Evolutionary conservation across 805 yeast genomes (phyloP).

Genomic region (Spathaspora arborariae): DNA sequence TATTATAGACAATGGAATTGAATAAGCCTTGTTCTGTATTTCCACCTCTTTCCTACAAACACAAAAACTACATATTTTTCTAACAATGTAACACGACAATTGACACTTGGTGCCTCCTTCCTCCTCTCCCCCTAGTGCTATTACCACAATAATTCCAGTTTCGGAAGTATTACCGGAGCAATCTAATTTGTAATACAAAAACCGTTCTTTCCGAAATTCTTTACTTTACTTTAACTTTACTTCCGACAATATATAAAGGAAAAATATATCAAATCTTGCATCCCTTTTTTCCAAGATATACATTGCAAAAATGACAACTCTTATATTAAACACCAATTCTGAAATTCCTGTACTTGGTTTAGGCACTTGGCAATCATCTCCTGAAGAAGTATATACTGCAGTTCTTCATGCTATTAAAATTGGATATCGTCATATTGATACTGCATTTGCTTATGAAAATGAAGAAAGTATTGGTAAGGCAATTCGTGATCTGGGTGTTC

Average conservation of each 20-base stretch:
- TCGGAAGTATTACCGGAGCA: background rate
- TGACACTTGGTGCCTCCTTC: no score
- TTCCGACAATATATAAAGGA: background rate
- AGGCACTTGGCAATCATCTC: slow-evolving; percentile 66
- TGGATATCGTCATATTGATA: slow-evolving; percentile 74
- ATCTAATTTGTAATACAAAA: background rate
- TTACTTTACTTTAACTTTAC: background rate
- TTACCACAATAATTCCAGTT: background rate
- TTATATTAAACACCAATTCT: slow-evolving; percentile 54
- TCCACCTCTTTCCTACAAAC: background rate
- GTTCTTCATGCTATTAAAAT: slow-evolving; percentile 54
- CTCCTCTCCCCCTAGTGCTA: no score
- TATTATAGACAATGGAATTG: background rate
- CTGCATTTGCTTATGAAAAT: slow-evolving; percentile 65
- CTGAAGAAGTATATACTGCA: slow-evolving; percentile 51
- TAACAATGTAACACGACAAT: background rate
- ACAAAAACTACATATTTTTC: background rate
- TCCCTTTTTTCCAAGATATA: background rate
- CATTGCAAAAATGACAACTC: background rate
- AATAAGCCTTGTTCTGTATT: background rate
- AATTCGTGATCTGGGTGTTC: slow-evolving; percentile 52
- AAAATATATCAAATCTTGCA: background rate
- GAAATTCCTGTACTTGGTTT: slow-evolving; percentile 62
- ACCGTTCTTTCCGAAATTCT: background rate
- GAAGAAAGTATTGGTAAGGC: slow-evolving; percentile 60